These are phyloP conservation scores for Cardiospermum halicacabum DNA, from an alignment of 345 rosid genomes.

Conservation along the genomic window DNA sequence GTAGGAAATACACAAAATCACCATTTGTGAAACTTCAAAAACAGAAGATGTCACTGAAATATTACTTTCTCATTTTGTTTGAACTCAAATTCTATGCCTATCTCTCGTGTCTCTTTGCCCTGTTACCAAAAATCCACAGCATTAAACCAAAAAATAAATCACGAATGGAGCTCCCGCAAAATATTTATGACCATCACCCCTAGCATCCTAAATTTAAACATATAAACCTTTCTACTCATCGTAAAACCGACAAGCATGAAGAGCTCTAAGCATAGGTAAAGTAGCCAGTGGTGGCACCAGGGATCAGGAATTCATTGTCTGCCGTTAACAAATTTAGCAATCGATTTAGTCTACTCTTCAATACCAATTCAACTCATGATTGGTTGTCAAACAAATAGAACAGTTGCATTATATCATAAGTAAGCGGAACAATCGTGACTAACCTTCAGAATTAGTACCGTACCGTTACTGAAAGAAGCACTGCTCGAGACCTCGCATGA, in stretches of 20 bases:
- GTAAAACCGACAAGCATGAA: conserved; percentile 88
- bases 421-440: neutral
- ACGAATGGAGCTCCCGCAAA: neutral
- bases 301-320: conserved; percentile 70
- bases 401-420: neutral
- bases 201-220: neutral
- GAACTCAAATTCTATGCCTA: conserved; percentile 76
- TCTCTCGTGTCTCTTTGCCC: conserved; percentile 79
- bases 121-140: conserved; percentile 27
- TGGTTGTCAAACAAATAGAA: conserved; percentile 1
- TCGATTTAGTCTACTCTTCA: neutral
- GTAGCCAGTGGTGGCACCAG: conserved; percentile 93
- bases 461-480: conserved; percentile 38
- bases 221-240: conserved; percentile 74
- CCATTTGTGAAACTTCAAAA: conserved; percentile 2
- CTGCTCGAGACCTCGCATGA: conserved; percentile 35
- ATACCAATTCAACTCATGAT: neutral
- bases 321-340: neutral
- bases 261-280: conserved; percentile 91
- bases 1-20: conserved; percentile 10
- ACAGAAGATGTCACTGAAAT: neutral
- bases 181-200: neutral
- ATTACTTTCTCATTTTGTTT: conserved; percentile 68
- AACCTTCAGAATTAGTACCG: conserved; percentile 54
- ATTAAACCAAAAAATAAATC: neutral